Base-by-base conservation (phyloP, 176 grass and related monocot genomes). In the Aegilops bicornis region DNA sequence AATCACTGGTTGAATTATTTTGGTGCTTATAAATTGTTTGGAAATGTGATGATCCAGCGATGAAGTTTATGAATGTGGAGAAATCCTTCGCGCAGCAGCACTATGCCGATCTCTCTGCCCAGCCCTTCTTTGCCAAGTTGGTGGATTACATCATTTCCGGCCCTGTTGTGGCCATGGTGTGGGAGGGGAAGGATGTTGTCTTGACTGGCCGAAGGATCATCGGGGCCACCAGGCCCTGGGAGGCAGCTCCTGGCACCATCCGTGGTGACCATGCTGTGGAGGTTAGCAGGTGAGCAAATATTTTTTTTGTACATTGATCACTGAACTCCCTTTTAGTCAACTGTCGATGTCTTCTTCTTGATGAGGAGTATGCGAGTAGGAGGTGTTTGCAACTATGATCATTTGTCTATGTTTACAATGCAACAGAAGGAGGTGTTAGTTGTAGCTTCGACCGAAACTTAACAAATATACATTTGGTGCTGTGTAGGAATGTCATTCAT, bases 61-160 rank as follows among this genome's bases (percentile, higher is more conserved):
- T 92, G 86, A 95, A 95, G 90, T 86, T 95, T 39, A 59, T 92
- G 88, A 95, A 81, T 64, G 93, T 95, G 77, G 93, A 92, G 77
- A 90, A 17, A 37, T 92, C 91, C 14, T 95, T 95, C 70, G 93
- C 93, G 2, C 86, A 92, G 91, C 67, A 91, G 87, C 91, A 96
- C 87, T 96, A 96, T 19, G 89, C 94, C n/a, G 94, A 94, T 59
- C 94, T 91, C 60, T 72, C 91, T 19, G 83, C 83, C 43, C 87
- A 88, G 79, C 91, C 91, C 45, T 96, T 96, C 91, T 96, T 93
- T 47, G n/a, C 84, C 77, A 79, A 82, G 58, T 76, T 96, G 36
- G 91, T 93, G 89, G 89, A 89, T 43, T 93, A 93, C 89, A 93
- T 96, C 82, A 93, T 91, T 69, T 93, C 89, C 62, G 94, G 94